Evolutionary conservation across 140 eudicot genomes (phyloP).

Genomic region (Senecio squalidus): DNA sequence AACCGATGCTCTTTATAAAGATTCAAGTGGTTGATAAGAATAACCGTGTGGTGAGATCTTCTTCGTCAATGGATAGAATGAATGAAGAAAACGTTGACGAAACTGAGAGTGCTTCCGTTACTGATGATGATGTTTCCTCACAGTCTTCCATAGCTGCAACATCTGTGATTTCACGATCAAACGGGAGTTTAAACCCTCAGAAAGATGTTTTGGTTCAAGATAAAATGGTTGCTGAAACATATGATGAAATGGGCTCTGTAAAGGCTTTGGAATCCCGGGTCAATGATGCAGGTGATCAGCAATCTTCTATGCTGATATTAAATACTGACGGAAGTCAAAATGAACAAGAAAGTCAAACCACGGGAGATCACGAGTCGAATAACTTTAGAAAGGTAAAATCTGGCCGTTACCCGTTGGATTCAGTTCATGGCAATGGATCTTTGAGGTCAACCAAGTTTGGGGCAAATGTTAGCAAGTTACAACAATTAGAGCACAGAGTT

Average conservation of each 20-base stretch:
- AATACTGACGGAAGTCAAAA: constrained; percentile 19
- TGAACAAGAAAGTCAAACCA: constrained; percentile 20
- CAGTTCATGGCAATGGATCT: constrained; percentile 46
- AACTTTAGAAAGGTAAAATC: constrained; percentile 40
- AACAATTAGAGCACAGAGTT: constrained; percentile 52
- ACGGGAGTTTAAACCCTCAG: constrained; percentile 35
- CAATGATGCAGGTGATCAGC: constrained; percentile 14
- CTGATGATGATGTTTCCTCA: constrained; percentile 86
- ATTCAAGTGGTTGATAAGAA: constrained; percentile 55
- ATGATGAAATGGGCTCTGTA: constrained; percentile 13
- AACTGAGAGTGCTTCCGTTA: constrained; percentile 55
- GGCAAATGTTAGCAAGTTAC: constrained; percentile 42
- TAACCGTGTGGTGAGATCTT: constrained; percentile 31
- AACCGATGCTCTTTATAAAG: constrained; percentile 60
- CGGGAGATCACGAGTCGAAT: constrained; percentile 20
- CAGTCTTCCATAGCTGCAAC: constrained; percentile 65
- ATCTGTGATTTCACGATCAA: constrained; percentile 35
- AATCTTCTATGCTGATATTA: constrained; percentile 14
- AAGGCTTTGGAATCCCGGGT: constrained; percentile 8
- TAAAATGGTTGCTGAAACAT: constrained; percentile 11
- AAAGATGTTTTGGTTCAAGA: constrained; percentile 25
- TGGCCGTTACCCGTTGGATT: constrained; percentile 42
- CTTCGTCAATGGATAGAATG: constrained; percentile 57
- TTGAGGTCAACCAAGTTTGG: constrained; percentile 25
- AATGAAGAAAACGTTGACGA: constrained; percentile 75